phyloP scores from a whole-genome alignment of 2,329 filamentous ascomycete genomes.

The Fusarium illudens region DNA sequence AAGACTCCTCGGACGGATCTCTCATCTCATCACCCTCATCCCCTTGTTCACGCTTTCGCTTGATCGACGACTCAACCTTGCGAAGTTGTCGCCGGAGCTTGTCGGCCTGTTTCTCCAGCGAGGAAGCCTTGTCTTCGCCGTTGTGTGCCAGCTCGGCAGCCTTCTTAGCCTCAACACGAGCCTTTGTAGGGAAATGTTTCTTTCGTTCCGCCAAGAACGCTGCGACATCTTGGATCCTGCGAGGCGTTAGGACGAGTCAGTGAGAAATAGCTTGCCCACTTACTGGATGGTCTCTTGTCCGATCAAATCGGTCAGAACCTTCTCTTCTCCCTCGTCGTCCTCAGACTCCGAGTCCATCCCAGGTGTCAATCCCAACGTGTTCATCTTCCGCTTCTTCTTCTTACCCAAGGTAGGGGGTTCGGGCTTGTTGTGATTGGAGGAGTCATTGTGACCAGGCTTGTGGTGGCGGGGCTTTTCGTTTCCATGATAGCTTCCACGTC shows the following conservation, averaged over 20 bases:
- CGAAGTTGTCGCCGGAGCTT: constrained; percentile 71
- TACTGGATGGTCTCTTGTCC: constrained; percentile 65
- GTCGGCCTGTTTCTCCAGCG: constrained; percentile 67
- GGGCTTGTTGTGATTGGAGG: constrained; percentile 42
- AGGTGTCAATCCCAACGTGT: constrained; percentile 76
- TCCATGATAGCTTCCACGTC: constrained; percentile 52
- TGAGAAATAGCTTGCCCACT: constrained; percentile 41
- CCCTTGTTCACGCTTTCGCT: constrained; percentile 73
- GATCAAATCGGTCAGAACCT: constrained; percentile 65
- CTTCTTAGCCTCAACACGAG: constrained; percentile 71
- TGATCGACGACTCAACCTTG: constrained; percentile 75
- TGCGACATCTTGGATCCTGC: constrained; percentile 72
- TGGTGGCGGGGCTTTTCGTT: constrained; percentile 56
- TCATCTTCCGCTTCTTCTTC: constrained; percentile 77
- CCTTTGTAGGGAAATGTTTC: constrained; percentile 81
- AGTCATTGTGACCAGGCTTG: constrained; percentile 48
- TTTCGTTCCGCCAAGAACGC: constrained; percentile 84
- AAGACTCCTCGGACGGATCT: constrained; percentile 60
- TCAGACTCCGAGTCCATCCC: constrained; percentile 70
- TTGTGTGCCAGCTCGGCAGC: constrained; percentile 55
- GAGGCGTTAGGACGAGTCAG: constrained; percentile 16
- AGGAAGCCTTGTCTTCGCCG: constrained; percentile 69
- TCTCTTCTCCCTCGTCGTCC: constrained; percentile 76
- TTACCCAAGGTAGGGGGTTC: constrained; percentile 62
- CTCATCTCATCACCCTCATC: constrained; percentile 74